These are phyloP conservation scores for Skeletonema costatum DNA, from an alignment of 108 stramenopile genomes.

Conservation along the genomic window DNA sequence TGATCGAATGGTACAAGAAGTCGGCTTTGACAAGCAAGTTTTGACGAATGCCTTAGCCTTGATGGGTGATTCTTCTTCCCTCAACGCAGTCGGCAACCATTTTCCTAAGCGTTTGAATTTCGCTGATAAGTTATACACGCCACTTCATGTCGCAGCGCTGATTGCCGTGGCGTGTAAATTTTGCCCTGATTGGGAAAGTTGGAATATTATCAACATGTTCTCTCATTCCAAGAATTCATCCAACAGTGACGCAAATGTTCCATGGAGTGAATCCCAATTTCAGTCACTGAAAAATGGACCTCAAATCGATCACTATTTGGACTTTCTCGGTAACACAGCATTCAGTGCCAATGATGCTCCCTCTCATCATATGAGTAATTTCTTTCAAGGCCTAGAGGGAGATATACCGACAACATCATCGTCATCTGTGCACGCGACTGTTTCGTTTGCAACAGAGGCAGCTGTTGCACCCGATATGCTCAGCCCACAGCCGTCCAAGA, in stretches of 20 bases:
- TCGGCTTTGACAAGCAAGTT: constrained; percentile 61
- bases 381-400: constrained; percentile 20
- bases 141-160: constrained; percentile 51
- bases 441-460: not conserved
- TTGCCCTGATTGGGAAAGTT: constrained; percentile 54
- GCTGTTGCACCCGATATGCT: not conserved
- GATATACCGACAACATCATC: not conserved
- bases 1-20: constrained; percentile 51
- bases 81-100: not conserved
- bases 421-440: not conserved
- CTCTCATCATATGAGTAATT: constrained; percentile 8
- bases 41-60: constrained; percentile 53
- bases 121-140: constrained; percentile 36
- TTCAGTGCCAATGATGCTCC: constrained; percentile 19
- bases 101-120: constrained; percentile 4
- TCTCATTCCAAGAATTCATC: not conserved
- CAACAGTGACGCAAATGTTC: constrained; percentile 20
- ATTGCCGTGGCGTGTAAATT: constrained; percentile 63
- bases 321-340: constrained; percentile 52
- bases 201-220: constrained; percentile 33
- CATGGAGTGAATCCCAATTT: constrained; percentile 54
- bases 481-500: not conserved
- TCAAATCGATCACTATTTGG: constrained; percentile 43
- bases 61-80: constrained; percentile 32
- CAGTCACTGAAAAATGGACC: constrained; percentile 48